These are phyloP conservation scores for Ophiocordyceps sinensis DNA, from an alignment of 2,329 filamentous ascomycete genomes.

Conservation along the genomic window DNA sequence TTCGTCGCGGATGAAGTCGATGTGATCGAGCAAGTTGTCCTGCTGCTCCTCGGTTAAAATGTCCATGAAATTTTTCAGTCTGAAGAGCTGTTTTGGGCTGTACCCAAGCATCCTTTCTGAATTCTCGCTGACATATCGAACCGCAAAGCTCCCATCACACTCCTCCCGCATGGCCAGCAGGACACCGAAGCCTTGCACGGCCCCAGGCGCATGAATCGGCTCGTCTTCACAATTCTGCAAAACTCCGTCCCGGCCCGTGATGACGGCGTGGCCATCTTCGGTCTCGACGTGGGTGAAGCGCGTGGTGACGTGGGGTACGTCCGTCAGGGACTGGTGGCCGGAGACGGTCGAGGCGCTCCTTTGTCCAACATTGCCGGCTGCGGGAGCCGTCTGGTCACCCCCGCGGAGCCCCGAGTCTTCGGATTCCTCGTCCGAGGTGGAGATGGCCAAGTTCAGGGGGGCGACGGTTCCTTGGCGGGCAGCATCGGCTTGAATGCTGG, in stretches of 20 bases:
- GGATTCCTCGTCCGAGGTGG: conserved; percentile 16
- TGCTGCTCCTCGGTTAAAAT: conserved; percentile 72
- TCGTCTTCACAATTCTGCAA: conserved; percentile 81
- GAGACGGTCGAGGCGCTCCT: conserved; percentile 8
- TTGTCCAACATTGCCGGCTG: not conserved
- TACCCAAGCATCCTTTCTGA: conserved; percentile 62
- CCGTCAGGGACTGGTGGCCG: conserved; percentile 8
- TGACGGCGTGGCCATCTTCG: conserved; percentile 65
- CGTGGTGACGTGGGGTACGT: conserved; percentile 44
- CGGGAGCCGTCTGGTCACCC: not conserved
- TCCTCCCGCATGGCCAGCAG: conserved; percentile 63
- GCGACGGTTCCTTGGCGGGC: conserved; percentile 20
- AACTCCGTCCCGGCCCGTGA: conserved; percentile 61
- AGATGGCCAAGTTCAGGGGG: conserved; percentile 19
- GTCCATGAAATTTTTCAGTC: conserved; percentile 61
- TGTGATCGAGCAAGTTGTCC: conserved; percentile 71
- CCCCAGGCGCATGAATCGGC: conserved; percentile 76
- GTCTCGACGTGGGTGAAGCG: conserved; percentile 70
- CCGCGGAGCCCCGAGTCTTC: conserved; percentile 11
- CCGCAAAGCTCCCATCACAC: conserved; percentile 48
- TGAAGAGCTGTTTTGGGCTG: conserved; percentile 61
- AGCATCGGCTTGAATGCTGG: conserved; percentile 30
- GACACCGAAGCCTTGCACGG: conserved; percentile 66
- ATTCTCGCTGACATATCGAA: conserved; percentile 72
- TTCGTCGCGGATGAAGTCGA: conserved; percentile 78